Conservation (phyloP, 2,329 filamentous ascomycete species). For the Hypoxylon sp. region DNA sequence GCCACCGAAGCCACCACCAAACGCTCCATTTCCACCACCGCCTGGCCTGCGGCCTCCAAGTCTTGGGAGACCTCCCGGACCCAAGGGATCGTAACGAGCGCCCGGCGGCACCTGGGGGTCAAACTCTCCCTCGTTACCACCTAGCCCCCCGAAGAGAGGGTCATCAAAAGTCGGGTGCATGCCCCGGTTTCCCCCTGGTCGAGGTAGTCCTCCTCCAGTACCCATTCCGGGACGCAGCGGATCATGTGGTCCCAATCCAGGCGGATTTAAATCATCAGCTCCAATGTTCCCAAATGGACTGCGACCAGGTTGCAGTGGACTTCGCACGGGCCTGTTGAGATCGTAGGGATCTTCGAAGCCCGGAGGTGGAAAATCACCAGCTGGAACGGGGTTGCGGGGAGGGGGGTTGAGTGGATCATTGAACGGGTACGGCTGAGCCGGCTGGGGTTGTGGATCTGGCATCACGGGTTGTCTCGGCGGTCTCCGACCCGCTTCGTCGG, state of each 20-base stretch:
- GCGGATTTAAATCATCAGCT: conserved; percentile 88
- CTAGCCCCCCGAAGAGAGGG: conserved; percentile 77
- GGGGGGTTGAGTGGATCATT: conserved; percentile 74
- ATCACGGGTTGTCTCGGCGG: conserved; percentile 57
- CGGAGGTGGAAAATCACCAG: conserved; percentile 83
- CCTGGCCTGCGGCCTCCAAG: conserved; percentile 60
- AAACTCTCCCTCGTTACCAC: conserved; percentile 62
- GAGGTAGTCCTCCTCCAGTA: conserved; percentile 68
- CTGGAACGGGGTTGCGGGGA: conserved; percentile 73
- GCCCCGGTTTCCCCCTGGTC: conserved; percentile 75
- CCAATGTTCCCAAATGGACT: conserved; percentile 77
- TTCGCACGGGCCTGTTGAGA: conserved; percentile 75
- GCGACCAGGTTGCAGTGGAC: conserved; percentile 57
- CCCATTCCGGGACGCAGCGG: conserved; percentile 78
- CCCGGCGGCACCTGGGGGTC: conserved; percentile 86
- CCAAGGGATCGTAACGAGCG: conserved; percentile 89
- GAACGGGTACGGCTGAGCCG: conserved; percentile 76
- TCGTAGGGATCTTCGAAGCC: conserved; percentile 95
- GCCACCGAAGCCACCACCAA: conserved; percentile 54
- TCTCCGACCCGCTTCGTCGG: conserved; percentile 58
- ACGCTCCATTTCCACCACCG: conserved; percentile 55
- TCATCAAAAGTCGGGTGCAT: conserved; percentile 99
- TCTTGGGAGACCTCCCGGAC: conserved; percentile 70
- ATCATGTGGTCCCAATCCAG: conserved; percentile 86
- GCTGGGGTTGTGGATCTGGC: conserved; percentile 66